Base-by-base conservation (phyloP, 2,329 filamentous ascomycete genomes). In the Pestalotiopsis sp. region DNA sequence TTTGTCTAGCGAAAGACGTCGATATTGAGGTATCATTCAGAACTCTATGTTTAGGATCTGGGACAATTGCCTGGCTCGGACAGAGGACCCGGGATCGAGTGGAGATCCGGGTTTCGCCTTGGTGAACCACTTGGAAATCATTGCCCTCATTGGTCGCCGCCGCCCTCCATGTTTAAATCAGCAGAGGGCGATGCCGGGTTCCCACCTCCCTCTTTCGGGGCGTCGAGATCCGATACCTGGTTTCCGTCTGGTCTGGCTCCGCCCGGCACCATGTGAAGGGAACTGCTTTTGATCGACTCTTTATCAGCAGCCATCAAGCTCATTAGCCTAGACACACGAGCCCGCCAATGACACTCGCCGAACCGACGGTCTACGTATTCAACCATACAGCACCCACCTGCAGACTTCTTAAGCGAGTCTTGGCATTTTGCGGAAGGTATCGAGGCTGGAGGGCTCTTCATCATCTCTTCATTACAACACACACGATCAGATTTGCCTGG, bases 41-140 rank as follows among this genome's bases (percentile, higher is more conserved):
- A 40, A 62, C n/a, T 20, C 31, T 62, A 62, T 36, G 59, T 62
- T 38, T 62, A 62, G 59, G 31, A 62, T 40, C 59, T 40, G 59
- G 59, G 31, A 62, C 41, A 64, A 64, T 64, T 64, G 61, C 38
- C 61, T 31, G 61, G 61, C 61, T 64, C 61, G 41, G 61, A 40
- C 25, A 62, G 23, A 12, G 17, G 20, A 49, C 25, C 61, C 61
- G 61, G 61, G 17, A 36, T 41, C 12, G 61, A 41, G 61, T 45
- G 61, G 61, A 49, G 61, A 25, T 20, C 38, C 36, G n/a, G 38
- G 61, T 64, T 64, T 64, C 61, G 61, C 61, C 40, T 64, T 49
- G 36, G 36, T 52, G 61, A 64, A 6, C 7, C 20, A 49, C 61
- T 52, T 20, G 61, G 38, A 64, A 20, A 64, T 49, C 9, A 64